A percentile compares a stretch with the other conserved stretches of the same genome.
phyloP scores from a whole-genome alignment of 2,329 filamentous ascomycete species.

The Metarhizium anisopliae region DNA sequence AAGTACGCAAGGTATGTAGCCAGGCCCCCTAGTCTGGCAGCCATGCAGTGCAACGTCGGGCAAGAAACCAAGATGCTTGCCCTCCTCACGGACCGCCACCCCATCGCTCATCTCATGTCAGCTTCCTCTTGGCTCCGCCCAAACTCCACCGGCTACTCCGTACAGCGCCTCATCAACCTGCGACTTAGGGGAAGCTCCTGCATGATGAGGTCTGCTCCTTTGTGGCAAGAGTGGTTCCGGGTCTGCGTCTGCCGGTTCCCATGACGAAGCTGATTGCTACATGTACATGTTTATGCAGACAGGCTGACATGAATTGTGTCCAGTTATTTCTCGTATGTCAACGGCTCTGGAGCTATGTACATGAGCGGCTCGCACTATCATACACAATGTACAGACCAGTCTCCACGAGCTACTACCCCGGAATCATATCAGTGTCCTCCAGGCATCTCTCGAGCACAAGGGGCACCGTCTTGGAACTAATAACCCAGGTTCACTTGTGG shows the following conservation, averaged over 20 bases:
- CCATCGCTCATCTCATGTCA: constrained; percentile 11
- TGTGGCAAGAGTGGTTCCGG: not conserved
- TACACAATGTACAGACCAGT: not conserved
- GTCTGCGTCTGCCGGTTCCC: no score
- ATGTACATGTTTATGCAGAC: not conserved
- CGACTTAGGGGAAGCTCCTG: not conserved
- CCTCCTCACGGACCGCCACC: constrained; percentile 7
- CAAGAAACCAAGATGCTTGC: constrained; percentile 5
- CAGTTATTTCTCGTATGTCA: no score
- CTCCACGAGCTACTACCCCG: not conserved
- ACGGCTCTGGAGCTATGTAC: no score
- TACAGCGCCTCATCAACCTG: not conserved
- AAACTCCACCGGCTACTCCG: not conserved
- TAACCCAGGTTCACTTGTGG: constrained; percentile 1
- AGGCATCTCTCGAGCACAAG: not conserved
- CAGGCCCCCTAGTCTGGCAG: not conserved
- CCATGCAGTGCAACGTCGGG: constrained; percentile 10
- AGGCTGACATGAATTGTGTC: not conserved
- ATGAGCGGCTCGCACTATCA: no score
- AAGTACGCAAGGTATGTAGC: not conserved
- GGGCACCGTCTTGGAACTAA: not conserved
- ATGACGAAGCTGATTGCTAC: no score
- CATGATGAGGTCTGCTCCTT: not conserved
- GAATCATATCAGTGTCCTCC: not conserved
- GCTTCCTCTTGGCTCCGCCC: not conserved